Conservation (phyloP, 148 eudicot genomes). For the Polygonum aviculare region DNA sequence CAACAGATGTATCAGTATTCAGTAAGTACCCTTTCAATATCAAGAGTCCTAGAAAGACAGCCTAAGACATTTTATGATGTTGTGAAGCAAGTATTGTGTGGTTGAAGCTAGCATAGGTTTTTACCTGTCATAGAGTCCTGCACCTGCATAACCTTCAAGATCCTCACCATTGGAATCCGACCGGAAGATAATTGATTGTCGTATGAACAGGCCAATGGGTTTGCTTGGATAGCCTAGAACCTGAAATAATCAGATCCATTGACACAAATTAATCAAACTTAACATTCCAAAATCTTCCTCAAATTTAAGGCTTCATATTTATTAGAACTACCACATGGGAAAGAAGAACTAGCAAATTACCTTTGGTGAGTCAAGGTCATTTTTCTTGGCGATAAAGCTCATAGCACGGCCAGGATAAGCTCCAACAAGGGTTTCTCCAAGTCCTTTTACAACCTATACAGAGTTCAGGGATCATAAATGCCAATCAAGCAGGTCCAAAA, state of each 20-base stretch:
- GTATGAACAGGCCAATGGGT: conserved; percentile 87
- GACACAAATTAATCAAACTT: background rate
- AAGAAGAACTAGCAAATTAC: conserved; percentile 20
- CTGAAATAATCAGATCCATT: conserved; percentile 20
- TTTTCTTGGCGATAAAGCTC: conserved; percentile 78
- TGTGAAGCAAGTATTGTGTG: background rate
- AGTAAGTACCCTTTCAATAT: background rate
- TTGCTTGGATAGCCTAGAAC: conserved; percentile 95
- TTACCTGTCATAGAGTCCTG: conserved; percentile 98
- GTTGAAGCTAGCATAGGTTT: background rate
- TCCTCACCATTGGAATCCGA: conserved; percentile 99
- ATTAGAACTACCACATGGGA: background rate
- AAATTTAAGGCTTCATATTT: background rate
- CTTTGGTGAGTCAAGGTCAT: conserved; percentile 63
- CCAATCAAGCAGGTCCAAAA: background rate
- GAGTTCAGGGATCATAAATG: background rate
- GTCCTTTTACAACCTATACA: conserved; percentile 85
- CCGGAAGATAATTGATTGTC: conserved; percentile 83
- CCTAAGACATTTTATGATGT: background rate
- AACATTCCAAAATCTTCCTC: background rate
- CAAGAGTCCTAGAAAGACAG: background rate
- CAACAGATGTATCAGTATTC: background rate
- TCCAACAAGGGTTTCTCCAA: conserved; percentile 96
- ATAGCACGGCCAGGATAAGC: conserved; percentile 93
- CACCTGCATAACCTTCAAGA: conserved; percentile 99